Conservation (phyloP, 495 filamentous ascomycete species). For the Xylaria acuta region DNA sequence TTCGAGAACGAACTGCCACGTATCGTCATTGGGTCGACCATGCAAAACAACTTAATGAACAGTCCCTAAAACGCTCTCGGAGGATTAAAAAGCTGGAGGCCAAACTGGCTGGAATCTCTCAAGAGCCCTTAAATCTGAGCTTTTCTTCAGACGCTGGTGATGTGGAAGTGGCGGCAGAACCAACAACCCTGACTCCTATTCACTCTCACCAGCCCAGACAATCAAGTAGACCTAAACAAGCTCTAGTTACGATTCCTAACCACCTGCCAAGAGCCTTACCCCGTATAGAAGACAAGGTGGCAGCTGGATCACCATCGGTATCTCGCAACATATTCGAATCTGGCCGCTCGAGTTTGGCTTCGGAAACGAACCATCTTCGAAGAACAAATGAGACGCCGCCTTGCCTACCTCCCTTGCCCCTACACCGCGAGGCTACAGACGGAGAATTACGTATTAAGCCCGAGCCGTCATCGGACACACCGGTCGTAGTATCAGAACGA, state of each 20-base stretch:
- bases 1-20: conserved; percentile 34
- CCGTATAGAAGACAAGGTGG: not conserved
- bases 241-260: not conserved
- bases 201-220: not conserved
- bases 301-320: not conserved
- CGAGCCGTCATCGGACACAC: conserved; percentile 53
- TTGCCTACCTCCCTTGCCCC: conserved; percentile 41
- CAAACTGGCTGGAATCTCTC: conserved; percentile 28
- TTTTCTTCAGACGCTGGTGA: conserved; percentile 28
- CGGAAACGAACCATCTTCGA: not conserved
- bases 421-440: not conserved
- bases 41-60: conserved; percentile 32
- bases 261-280: not conserved
- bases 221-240: not conserved
- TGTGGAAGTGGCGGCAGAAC: conserved; percentile 1
- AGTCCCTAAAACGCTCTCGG: conserved; percentile 32
- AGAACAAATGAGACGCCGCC: conserved; percentile 18
- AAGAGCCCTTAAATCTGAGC: conserved; percentile 23
- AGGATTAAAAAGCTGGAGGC: conserved; percentile 40
- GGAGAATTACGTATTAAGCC: conserved; percentile 41
- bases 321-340: not conserved
- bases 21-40: conserved; percentile 36
- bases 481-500: conserved; percentile 53
- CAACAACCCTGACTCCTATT: not conserved
- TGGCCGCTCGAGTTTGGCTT: not conserved